phyloP scores from a whole-genome alignment of 495 filamentous ascomycete species.

The Hypoxylon fragiforme region DNA sequence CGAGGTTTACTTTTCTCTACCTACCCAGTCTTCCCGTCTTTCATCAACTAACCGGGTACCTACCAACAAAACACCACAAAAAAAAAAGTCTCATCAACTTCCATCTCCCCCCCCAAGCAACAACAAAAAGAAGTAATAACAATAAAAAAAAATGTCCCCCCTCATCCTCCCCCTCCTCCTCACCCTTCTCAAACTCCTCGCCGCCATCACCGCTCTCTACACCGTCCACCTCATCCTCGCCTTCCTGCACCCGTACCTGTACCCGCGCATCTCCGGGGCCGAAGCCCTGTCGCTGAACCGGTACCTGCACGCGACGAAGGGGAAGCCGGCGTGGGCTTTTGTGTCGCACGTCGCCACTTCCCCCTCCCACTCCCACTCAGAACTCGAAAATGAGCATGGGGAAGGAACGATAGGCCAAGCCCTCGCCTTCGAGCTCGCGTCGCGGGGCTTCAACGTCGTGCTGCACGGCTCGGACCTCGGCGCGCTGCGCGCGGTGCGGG shows the following conservation, averaged over 20 bases:
- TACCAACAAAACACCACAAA: no score
- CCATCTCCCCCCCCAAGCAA: no score
- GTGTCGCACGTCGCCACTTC: constrained; percentile 29
- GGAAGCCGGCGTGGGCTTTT: constrained; percentile 54
- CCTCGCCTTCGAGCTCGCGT: constrained; percentile 52
- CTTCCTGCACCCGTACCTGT: background rate
- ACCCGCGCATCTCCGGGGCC: background rate
- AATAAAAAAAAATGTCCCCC: no score
- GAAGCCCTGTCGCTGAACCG: constrained; percentile 8
- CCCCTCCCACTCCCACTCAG: constrained; percentile 50
- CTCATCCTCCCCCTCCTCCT: constrained; percentile 4
- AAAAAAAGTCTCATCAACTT: no score
- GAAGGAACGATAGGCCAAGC: no score
- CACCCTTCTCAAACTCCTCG: constrained; percentile 5
- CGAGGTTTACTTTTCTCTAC: no score
- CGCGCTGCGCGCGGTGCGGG: constrained; percentile 44
- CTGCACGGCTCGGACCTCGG: constrained; percentile 49
- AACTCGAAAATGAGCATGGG: no score
- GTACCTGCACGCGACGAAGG: constrained; percentile 29
- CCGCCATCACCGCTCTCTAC: constrained; percentile 1
- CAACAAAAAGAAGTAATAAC: no score
- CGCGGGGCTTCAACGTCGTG: constrained; percentile 59
- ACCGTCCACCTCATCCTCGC: background rate
- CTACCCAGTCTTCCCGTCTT: no score
- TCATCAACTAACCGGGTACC: no score